Base-by-base conservation (phyloP, 495 filamentous ascomycete genomes). In the Penicillium waksmanii region DNA sequence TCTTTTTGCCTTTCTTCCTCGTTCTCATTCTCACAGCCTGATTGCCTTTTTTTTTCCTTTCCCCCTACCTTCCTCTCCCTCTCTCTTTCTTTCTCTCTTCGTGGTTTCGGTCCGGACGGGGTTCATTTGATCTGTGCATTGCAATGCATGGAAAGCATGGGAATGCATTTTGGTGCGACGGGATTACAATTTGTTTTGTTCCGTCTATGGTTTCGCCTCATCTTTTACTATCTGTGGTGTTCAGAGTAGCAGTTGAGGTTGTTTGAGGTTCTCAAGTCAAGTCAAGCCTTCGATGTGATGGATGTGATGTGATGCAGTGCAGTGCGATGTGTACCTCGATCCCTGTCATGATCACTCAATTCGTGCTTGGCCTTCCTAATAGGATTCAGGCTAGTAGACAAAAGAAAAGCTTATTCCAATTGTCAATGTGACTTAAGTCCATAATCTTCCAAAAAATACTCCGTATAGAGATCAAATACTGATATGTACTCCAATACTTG, bases 1-100 rank as follows among this genome's bases (percentile, higher is more conserved):
- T 54, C 27, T 53, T 51, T 19, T 11, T 34, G 48, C 13, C 53
- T 59, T 51, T 44, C 42, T 8, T 44, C 42, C 17, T 9, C 42
- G n/a, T 44, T 18, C 42, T 18, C 42, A 44, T 17, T 10, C 17
- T 44, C 42, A 17, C 17, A 44, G 27, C 8, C 42, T 44, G 42
- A 1, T 44, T 44, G 27, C 8, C 42, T 21, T 38, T 38, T 12
- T 13, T 12, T 3, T 36, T 7, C 35, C 9, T 2, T 13, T 13
- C 2, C 11, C 36, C 50, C 50, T 38, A 17, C 43, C 23, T 42
- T 7, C 6, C 27, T 27, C 2, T 27, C 4, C 27, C 27, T 27
- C 27, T 7, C 27, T 31, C 27, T 31, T 5, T 31, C 27, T 31
- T 31, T 31, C 5, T 31, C 8, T 31, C 6, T 7, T 53, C 17